phyloP scores from a whole-genome alignment of 768 basidiomycete species.

The Amanita rimosa region DNA sequence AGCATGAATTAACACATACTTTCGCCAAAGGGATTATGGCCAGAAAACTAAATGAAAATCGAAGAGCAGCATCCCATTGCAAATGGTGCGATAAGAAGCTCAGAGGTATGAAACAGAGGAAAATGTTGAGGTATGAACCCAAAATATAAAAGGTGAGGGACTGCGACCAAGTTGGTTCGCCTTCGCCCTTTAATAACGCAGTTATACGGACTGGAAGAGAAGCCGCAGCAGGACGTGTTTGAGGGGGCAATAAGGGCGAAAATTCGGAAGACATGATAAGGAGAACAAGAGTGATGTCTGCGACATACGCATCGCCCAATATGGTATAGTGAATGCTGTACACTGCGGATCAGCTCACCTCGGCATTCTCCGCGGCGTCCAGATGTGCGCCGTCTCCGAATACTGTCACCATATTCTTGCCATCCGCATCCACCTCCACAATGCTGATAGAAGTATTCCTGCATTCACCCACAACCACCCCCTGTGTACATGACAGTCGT shows the following conservation, averaged over 20 bases:
- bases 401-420: conserved; percentile 30
- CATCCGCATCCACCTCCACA: conserved; percentile 35
- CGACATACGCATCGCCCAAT: not conserved
- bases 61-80: conserved; percentile 67
- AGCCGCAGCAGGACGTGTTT: conserved; percentile 15
- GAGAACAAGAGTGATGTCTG: too few species aligned
- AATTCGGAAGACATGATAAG: conserved; percentile 24
- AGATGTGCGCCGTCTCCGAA: conserved; percentile 52
- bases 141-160: conserved; percentile 55
- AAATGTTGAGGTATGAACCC: conserved; percentile 59
- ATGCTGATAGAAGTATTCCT: conserved; percentile 48
- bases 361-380: conserved; percentile 37
- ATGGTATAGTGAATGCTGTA: not conserved
- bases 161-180: conserved; percentile 46
- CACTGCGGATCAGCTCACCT: conserved; percentile 16
- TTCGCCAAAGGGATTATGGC: conserved; percentile 85
- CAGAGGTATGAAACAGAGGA: conserved; percentile 75
- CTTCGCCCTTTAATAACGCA: conserved; percentile 40
- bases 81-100: conserved; percentile 51
- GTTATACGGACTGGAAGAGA: conserved; percentile 21
- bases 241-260: conserved; percentile 37
- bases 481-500: conserved; percentile 23
- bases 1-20: conserved; percentile 26
- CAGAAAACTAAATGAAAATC: conserved; percentile 66
- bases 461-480: conserved; percentile 25